A percentile compares a stretch with the other conserved stretches of the same genome.
Conservation (phyloP, 2,329 filamentous ascomycete genomes). For the Didymella pomorum region DNA sequence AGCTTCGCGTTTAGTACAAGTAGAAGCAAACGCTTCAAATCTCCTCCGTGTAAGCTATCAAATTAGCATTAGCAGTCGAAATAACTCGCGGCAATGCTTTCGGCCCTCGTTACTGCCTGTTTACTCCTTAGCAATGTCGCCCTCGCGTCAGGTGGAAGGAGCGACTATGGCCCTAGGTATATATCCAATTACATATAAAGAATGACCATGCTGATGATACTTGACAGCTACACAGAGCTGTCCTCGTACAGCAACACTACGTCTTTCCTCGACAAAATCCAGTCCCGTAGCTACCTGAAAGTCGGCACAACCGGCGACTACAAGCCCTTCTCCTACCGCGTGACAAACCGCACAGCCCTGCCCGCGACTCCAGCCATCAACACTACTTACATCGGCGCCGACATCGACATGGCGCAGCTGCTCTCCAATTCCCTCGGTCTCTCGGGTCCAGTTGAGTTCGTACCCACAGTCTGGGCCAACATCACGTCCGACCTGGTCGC, state of each 20-base stretch:
- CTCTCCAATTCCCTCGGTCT: constrained; percentile 24
- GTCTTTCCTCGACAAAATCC: constrained; percentile 22
- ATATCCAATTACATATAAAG: too few relatives aligned
- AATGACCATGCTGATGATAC: too few relatives aligned
- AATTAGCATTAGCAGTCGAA: not conserved
- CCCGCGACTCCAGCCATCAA: constrained; percentile 20
- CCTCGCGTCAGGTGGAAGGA: not conserved
- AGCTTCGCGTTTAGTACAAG: not conserved
- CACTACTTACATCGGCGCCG: constrained; percentile 25
- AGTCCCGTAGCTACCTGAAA: constrained; percentile 24
- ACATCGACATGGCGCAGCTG: constrained; percentile 21
- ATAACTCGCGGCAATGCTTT: not conserved
- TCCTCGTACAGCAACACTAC: constrained; percentile 15
- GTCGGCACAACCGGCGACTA: constrained; percentile 29
- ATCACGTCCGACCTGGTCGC: constrained; percentile 14
- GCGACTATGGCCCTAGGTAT: not conserved
- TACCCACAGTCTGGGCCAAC: constrained; percentile 24
- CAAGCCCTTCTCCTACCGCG: constrained; percentile 28
- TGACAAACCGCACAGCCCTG: too few relatives aligned
- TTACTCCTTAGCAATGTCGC: not conserved
- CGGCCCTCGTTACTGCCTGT: not conserved
- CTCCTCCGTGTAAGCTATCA: too few relatives aligned
- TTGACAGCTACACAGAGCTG: not conserved
- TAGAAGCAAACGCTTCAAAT: not conserved
- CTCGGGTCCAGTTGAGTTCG: constrained; percentile 17